Base-by-base conservation (phyloP, 352 stramenopile species). In the Pythium volutum region DNA sequence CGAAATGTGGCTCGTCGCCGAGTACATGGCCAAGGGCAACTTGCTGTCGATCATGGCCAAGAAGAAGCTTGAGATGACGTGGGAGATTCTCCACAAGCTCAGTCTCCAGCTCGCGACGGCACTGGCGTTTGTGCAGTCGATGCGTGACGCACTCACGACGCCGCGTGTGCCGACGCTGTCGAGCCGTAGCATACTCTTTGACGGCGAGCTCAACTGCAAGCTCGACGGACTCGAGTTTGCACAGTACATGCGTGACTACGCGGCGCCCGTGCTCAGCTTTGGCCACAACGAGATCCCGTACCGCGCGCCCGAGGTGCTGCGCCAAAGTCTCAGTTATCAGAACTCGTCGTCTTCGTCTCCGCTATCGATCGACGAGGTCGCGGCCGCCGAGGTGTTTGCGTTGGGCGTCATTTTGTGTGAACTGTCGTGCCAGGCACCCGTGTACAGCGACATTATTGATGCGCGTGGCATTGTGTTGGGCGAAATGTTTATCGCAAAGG, bases 161-260 rank as follows among this genome's bases (percentile, higher is more conserved):
- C 22, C 54, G 2, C 64, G 71, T 15, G 52, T 88, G 22, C 70
- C 74, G 15, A 84, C 84, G 31, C 27, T 91, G 25, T 87, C 79
- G 15, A 67, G 66, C n/a, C 81, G 70, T 43, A 89, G 74, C 52
- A 75, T 89, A 45, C 62, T 93, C 14, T 74, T 79, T 52, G 71
- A 78, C 39, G 66, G 55, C 5, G 69, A 87, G 5, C 59, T 87
- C n/a, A 80, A 72, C 38, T 91, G 81, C 55, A 93, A 93, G 59
- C 62, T 93, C 14, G 81, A 93, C 50, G 76, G 89, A 18, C 87
- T 93, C 53, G 78, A 92, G 51, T 89, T 87, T 33, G 75, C 73
- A 15, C 70, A 62, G 14, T 76, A 70, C 20, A 64, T 81, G 26
- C 78, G 80, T 3, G 81, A 81, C 29, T 61, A 83, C 25, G 56